Base-by-base conservation (phyloP, 306 rosid species). In the Echinosophora koreensis region DNA sequence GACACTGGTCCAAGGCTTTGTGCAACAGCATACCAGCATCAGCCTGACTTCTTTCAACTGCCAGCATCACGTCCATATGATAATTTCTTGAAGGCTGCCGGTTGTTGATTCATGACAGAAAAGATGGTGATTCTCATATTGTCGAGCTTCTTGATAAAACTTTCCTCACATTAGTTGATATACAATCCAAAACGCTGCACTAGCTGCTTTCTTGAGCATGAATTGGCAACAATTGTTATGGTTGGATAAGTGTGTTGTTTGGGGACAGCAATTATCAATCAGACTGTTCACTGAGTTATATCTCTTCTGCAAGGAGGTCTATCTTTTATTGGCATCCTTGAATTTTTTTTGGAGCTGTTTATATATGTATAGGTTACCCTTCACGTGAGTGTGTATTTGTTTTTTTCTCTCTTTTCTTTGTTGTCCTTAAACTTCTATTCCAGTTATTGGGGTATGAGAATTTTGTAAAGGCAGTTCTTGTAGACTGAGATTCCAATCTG, bases 61-160 rank as follows among this genome's bases (percentile, higher is more conserved):
- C 98, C 93, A 55, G 84, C 87, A 35, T 78, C 97, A 8, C 87
- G 88, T 75, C 97, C 97, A 1, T 90, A 90, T 69, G 96, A 93
- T 79, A 88, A 86, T 83, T 89, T 93, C 78, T 67, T 90, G 76
- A 93, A 89, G 87, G 98, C 97, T 4, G 93, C 91, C 13, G 94
- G 94, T 35, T 93, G 98, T 66, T 93, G 72, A 89, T 84, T 80
- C 66, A 5, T 14, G 76, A 50, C n/a, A 10, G 65, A 54, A 52
- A 30, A 34, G 63, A 58, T 46, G 76, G 62, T 46, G 69, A 50
- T 54, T 55, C 41, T 46, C 65, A 35, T 55, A 32, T 10, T 38
- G 74, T 52, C 54, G 58, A 77, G 60, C 71, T 70, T 57, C 68
- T 55, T 77, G 16, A 6, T 73, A 66, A 55, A 18, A 50, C 39